phyloP scores from a whole-genome alignment of 2,329 filamentous ascomycete species.

The Trichoderma cornu-damae region DNA sequence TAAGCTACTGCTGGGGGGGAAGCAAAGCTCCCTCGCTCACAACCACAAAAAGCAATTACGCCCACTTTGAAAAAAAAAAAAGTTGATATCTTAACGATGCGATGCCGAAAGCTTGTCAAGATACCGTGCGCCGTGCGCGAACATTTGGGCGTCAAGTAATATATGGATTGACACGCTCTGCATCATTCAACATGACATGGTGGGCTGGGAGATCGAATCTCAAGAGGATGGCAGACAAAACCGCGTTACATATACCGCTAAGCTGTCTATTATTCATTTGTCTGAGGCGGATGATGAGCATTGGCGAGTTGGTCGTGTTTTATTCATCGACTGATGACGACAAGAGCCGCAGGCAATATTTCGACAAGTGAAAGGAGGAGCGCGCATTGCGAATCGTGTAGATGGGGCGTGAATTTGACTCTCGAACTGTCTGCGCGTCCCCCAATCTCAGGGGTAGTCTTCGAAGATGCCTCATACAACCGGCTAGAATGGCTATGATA shows the following conservation, averaged over 20 bases:
- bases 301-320: not conserved
- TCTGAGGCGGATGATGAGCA: not conserved
- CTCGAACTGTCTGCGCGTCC: not conserved
- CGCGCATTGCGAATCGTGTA: not conserved
- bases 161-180: conserved; percentile 11
- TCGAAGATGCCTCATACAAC: no score
- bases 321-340: conserved; percentile 1
- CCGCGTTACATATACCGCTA: no score
- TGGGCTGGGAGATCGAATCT: not conserved
- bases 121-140: not conserved
- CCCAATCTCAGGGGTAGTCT: no score
- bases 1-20: conserved; percentile 13
- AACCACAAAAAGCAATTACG: not conserved
- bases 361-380: not conserved
- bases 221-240: conserved; percentile 3
- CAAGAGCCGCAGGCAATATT: not conserved
- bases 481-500: no score
- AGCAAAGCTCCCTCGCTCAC: not conserved
- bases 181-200: conserved; percentile 1
- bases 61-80: not conserved
- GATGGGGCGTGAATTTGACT: not conserved
- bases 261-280: not conserved
- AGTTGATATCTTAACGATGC: not conserved
- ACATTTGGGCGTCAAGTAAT: conserved; percentile 4
- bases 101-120: not conserved